These are phyloP conservation scores for Pythium aquatile DNA, from an alignment of 352 stramenopile genomes.

Conservation along the genomic window DNA sequence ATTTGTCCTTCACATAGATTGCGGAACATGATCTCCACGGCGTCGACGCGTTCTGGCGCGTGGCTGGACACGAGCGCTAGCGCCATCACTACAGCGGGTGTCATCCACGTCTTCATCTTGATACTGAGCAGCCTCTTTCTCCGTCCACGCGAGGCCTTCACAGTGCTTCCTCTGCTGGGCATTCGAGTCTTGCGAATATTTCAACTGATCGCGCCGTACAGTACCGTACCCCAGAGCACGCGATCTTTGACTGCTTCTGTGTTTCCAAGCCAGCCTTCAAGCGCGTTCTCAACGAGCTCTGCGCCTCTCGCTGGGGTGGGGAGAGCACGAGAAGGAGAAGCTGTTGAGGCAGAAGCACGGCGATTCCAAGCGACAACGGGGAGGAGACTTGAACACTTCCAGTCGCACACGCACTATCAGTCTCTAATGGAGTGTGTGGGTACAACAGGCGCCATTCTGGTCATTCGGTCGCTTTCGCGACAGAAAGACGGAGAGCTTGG, in stretches of 20 bases:
- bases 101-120: slow-evolving; percentile 9
- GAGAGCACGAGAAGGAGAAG: background rate
- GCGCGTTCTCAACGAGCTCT: background rate
- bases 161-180: background rate
- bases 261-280: background rate
- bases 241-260: background rate
- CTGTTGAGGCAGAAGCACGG: background rate
- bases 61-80: background rate
- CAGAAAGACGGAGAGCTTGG: background rate
- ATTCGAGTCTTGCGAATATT: background rate
- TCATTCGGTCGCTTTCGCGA: background rate
- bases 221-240: background rate
- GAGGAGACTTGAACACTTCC: background rate
- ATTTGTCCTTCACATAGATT: slow-evolving; percentile 43
- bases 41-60: background rate
- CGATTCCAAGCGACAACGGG: background rate
- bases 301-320: too few relatives aligned
- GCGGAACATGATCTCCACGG: slow-evolving; percentile 38
- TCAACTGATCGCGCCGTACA: background rate
- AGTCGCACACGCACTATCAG: background rate
- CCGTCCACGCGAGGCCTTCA: background rate
- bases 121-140: slow-evolving; percentile 1
- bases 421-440: background rate
- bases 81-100: slow-evolving; percentile 1
- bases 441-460: background rate